Conservation (phyloP, 768 basidiomycete species). For the Termitomyces sp. region DNA sequence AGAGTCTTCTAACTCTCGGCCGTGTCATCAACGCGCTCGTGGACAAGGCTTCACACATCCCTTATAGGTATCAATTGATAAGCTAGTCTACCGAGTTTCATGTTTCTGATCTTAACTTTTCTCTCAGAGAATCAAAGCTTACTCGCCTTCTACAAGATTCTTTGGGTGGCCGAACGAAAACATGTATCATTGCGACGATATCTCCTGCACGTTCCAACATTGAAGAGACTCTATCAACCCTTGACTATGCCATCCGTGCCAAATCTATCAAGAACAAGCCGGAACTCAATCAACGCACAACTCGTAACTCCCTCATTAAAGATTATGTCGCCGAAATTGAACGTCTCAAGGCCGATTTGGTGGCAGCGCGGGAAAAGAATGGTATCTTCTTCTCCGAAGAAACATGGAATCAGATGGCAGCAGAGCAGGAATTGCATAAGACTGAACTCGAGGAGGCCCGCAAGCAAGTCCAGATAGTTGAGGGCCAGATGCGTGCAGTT, state of each 20-base stretch:
- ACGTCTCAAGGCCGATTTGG: slow-evolving; percentile 83
- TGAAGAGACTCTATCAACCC: slow-evolving; percentile 96
- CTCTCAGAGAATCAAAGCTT: slow-evolving; percentile 86
- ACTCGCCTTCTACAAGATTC: slow-evolving; percentile 98
- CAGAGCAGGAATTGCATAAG: slow-evolving; percentile 73
- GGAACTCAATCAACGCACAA: slow-evolving; percentile 93
- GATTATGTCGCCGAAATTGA: slow-evolving; percentile 95
- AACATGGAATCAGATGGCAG: slow-evolving; percentile 79
- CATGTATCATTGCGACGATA: slow-evolving; percentile 95
- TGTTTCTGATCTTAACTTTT: not conserved
- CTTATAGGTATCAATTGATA: slow-evolving; percentile 70
- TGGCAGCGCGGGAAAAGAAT: slow-evolving; percentile 93
- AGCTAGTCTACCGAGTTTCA: not conserved
- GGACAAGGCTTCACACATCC: slow-evolving; percentile 87
- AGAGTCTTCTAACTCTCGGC: slow-evolving; percentile 94
- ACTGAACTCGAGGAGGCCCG: slow-evolving; percentile 82
- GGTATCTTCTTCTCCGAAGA: slow-evolving; percentile 94
- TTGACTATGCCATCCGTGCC: slow-evolving; percentile 94
- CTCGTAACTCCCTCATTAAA: slow-evolving; percentile 86
- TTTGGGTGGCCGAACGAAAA: slow-evolving; percentile 96
- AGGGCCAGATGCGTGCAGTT: slow-evolving; percentile 74
- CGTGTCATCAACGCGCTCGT: slow-evolving; percentile 96
- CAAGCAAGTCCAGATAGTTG: slow-evolving; percentile 80
- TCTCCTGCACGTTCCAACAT: slow-evolving; percentile 92
- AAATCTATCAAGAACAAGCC: slow-evolving; percentile 96